phyloP scores from a whole-genome alignment of 2,329 filamentous ascomycete genomes.

The Emydomyces testavorans region DNA sequence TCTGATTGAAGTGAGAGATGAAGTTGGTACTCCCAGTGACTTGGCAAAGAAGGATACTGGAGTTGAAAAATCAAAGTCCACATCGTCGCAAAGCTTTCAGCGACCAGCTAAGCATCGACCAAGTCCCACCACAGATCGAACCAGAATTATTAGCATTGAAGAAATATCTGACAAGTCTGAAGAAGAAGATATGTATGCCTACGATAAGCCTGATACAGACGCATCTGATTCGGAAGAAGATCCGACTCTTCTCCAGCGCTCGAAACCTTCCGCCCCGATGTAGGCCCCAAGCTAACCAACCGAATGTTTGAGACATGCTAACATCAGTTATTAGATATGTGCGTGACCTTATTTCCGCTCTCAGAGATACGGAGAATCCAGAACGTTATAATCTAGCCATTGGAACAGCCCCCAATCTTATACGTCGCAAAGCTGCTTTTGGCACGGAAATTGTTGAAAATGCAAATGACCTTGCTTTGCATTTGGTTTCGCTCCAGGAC shows the following conservation, averaged over 20 bases:
- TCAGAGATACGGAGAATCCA: conserved; percentile 71
- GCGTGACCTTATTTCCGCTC: conserved; percentile 64
- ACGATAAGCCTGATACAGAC: conserved; percentile 78
- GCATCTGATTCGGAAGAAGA: conserved; percentile 88
- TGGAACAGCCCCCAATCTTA: conserved; percentile 62
- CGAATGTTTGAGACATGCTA: conserved; percentile 9
- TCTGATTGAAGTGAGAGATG: conserved; percentile 53
- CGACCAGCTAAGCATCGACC: background rate
- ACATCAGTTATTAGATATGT: conserved; percentile 49
- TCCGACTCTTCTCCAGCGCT: conserved; percentile 68
- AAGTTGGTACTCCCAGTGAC: conserved; percentile 46
- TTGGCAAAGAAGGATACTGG: conserved; percentile 30
- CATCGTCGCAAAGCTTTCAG: background rate
- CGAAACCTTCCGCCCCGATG: conserved; percentile 75
- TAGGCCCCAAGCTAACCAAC: conserved; percentile 26
- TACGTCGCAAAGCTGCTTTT: conserved; percentile 77
- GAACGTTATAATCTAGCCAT: conserved; percentile 75
- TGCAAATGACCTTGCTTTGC: conserved; percentile 63
- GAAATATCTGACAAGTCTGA: conserved; percentile 51
- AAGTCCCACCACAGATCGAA: background rate
- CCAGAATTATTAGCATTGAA: conserved; percentile 47
- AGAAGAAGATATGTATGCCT: conserved; percentile 59
- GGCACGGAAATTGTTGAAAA: conserved; percentile 81
- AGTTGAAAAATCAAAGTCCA: background rate
- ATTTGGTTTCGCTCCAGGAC: conserved; percentile 71